These are phyloP conservation scores for Microsporum canis DNA, from an alignment of 2,329 filamentous ascomycete species.

Conservation along the genomic window DNA sequence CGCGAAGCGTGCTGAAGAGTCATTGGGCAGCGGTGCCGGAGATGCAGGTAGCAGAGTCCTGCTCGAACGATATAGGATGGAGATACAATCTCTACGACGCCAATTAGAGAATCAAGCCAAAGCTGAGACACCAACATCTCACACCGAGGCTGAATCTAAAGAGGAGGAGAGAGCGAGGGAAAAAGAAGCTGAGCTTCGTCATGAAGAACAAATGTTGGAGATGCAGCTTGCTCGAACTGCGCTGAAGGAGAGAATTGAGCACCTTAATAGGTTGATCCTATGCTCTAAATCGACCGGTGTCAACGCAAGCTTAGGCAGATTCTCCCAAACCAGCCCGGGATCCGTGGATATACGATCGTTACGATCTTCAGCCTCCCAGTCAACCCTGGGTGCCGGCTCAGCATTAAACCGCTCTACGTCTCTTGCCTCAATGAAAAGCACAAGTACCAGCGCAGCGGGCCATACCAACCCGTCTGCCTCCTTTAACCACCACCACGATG, in stretches of 20 bases:
- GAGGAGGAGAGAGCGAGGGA: constrained; percentile 51
- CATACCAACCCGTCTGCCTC: constrained; percentile 24
- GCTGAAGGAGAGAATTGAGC: constrained; percentile 92
- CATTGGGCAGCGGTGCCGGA: constrained; percentile 59
- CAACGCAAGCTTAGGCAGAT: constrained; percentile 59
- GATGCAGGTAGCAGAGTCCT: constrained; percentile 79
- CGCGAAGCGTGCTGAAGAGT: constrained; percentile 88
- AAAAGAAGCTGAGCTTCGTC: constrained; percentile 70
- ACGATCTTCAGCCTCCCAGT: constrained; percentile 60
- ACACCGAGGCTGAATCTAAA: constrained; percentile 45
- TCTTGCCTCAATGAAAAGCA: constrained; percentile 48
- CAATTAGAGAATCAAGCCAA: constrained; percentile 79
- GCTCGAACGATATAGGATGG: constrained; percentile 83
- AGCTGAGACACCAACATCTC: constrained; percentile 23
- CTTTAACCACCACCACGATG: constrained; percentile 41
- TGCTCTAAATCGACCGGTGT: constrained; percentile 94
- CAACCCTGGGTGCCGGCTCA: constrained; percentile 40
- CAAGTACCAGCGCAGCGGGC: constrained; percentile 23
- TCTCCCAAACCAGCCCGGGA: constrained; percentile 42
- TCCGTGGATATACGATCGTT: constrained; percentile 42
- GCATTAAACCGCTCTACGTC: constrained; percentile 55
- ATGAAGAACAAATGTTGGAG: constrained; percentile 95
- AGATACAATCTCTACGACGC: constrained; percentile 69
- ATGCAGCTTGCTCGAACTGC: constrained; percentile 96
- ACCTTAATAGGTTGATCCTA: constrained; percentile 86